Conservation (phyloP, 2,329 filamentous ascomycete species). For the Alternaria sp. region DNA sequence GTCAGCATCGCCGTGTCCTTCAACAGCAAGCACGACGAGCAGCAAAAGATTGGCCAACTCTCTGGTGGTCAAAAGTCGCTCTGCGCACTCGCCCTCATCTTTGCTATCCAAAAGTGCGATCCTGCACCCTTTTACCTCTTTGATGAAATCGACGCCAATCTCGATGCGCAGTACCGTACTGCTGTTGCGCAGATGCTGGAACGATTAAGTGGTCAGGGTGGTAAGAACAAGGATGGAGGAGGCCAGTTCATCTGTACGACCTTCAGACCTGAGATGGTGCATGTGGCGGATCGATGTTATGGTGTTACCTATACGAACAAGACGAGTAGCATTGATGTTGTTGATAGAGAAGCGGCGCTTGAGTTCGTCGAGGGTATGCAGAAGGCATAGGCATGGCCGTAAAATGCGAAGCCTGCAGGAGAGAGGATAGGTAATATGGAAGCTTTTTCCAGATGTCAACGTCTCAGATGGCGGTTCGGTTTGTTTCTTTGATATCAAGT, state of each 20-base stretch:
- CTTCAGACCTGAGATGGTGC: constrained; percentile 95
- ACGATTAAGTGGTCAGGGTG: constrained; percentile 55
- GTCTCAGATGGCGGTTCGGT: neutral
- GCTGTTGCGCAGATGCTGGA: constrained; percentile 91
- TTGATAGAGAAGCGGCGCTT: constrained; percentile 84
- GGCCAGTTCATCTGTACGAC: constrained; percentile 98
- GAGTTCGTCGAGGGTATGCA: constrained; percentile 92
- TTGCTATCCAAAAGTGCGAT: constrained; percentile 98
- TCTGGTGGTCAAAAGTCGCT: constrained; percentile 98
- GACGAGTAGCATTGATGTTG: constrained; percentile 92
- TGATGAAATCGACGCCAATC: constrained; percentile 97
- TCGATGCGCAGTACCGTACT: constrained; percentile 97
- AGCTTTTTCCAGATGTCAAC: neutral
- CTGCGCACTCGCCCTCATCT: constrained; percentile 96
- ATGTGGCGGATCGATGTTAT: constrained; percentile 96
- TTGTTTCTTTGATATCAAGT: neutral
- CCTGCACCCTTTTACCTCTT: constrained; percentile 99
- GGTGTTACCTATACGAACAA: constrained; percentile 93
- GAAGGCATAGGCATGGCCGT: constrained; percentile 25
- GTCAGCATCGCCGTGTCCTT: constrained; percentile 98
- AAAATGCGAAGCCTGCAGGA: neutral
- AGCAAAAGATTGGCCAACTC: constrained; percentile 96
- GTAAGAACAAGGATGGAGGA: constrained; percentile 56
- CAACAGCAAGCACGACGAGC: constrained; percentile 98
- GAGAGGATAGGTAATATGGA: neutral